These are phyloP conservation scores for Debaryomyces hansenii DNA, from an alignment of 805 yeast genomes.

Conservation along the genomic window DNA sequence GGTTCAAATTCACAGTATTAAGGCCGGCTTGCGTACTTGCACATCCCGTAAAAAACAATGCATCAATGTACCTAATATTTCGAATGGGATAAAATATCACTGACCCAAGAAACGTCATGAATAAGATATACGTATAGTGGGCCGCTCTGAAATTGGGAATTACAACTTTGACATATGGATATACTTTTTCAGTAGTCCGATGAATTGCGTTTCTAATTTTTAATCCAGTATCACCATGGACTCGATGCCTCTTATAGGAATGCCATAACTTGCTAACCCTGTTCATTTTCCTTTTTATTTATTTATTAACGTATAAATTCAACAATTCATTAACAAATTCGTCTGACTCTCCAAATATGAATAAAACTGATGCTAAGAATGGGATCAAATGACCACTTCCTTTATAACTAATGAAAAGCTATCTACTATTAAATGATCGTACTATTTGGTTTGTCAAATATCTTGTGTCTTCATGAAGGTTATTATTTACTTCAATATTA, in stretches of 20 bases:
- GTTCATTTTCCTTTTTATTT: background rate
- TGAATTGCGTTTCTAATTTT: slow-evolving; percentile 37
- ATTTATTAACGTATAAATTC: no score
- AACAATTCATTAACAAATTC: no score
- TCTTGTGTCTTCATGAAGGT: no score
- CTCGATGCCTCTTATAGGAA: slow-evolving; percentile 4
- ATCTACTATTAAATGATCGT: no score
- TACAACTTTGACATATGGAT: slow-evolving; percentile 42
- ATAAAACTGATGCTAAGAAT: no score
- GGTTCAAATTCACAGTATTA: slow-evolving; percentile 72
- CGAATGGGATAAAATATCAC: slow-evolving; percentile 74
- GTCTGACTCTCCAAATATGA: no score
- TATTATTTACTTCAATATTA: no score
- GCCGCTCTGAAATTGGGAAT: slow-evolving; percentile 61
- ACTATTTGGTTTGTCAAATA: no score
- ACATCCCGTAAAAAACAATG: slow-evolving; percentile 72
- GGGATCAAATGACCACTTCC: no score
- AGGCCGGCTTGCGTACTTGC: slow-evolving; percentile 91
- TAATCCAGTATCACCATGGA: slow-evolving; percentile 13
- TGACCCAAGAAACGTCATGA: slow-evolving; percentile 64
- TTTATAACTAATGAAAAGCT: no score
- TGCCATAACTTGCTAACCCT: slow-evolving; percentile 1
- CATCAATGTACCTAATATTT: slow-evolving; percentile 70
- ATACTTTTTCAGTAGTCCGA: slow-evolving; percentile 29
- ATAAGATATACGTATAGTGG: slow-evolving; percentile 70